Base-by-base conservation (phyloP, 768 basidiomycete species). In the Macrolepiota dolichaula region DNA sequence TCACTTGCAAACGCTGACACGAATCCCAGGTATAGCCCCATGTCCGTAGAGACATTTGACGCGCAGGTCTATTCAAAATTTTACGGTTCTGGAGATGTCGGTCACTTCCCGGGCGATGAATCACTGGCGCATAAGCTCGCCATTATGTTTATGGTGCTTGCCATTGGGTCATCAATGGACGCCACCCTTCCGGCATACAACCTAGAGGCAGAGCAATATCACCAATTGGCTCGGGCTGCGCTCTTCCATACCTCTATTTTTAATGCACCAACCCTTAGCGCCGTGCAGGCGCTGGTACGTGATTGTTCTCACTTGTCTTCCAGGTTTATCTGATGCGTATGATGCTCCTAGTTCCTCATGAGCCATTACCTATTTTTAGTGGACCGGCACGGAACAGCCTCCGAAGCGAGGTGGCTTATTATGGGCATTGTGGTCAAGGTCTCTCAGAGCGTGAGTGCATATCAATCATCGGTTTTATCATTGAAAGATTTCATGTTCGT, bases 401-500 rank as follows among this genome's bases (percentile, higher is more conserved):
- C 85, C 67, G 85, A 85, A 17, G 78, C 83, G 25, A 79, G 87
- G 37, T 88, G 86, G 85, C 81, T 81, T 4, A 80, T 85, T 51
- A 86, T 88, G 78, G 87, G 87, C 10, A 77, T 88, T 50, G 84
- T 86, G 49, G 82, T 88, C 62, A 89, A 87, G 73, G 76, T 88
- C 62, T 84, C 82, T n/a, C 87, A 88, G 69, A 86, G 85, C 66
- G 87, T 88, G 69, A 76, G 87, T 76, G 57, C 57, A 19, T 0
- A 29, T 37, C 35, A 32, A 49, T 59, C 60, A 56, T 56, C 35
- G n/a, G 27, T 35, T 50, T 25, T 17, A 38, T 25, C 24, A 38
- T 49, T 54, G 55, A 51, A 40, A 29, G 62, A 57, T 62, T 63
- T 64, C 55, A 61, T 47, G 55, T 19, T 38, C 1, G 5, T 52